Conservation (phyloP, 495 filamentous ascomycete genomes). For the Entonaema liquescens region DNA sequence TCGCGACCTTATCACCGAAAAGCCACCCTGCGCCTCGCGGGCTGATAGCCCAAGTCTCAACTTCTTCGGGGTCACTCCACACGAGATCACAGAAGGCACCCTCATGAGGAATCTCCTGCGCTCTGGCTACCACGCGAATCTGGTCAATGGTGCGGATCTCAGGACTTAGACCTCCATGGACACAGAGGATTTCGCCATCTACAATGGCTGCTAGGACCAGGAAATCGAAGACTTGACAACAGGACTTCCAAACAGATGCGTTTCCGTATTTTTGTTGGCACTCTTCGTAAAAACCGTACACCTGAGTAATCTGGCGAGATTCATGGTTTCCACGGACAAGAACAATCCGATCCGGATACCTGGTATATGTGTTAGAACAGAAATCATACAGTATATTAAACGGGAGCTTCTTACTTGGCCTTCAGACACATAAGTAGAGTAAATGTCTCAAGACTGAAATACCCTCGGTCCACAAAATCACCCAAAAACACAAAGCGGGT, state of each 20-base stretch:
- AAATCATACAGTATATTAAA: not conserved
- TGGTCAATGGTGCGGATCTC: conserved; percentile 97
- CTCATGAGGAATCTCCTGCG: conserved; percentile 98
- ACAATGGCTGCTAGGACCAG: conserved; percentile 95
- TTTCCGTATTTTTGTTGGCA: conserved; percentile 98
- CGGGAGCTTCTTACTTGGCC: conserved; percentile 75
- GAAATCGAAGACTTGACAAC: conserved; percentile 99
- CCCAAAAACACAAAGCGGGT: conserved; percentile 96
- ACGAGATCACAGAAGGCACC: conserved; percentile 98
- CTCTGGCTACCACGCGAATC: conserved; percentile 94
- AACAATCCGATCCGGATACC: conserved; percentile 93
- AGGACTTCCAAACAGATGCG: conserved; percentile 98
- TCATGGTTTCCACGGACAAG: conserved; percentile 98
- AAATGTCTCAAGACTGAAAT: conserved; percentile 97
- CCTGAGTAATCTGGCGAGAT: conserved; percentile 96
- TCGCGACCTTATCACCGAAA: conserved; percentile 95
- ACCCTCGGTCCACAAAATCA: conserved; percentile 96
- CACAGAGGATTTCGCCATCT: conserved; percentile 95
- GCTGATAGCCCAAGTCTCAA: conserved; percentile 97
- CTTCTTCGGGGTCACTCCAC: conserved; percentile 98
- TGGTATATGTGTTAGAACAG: conserved; percentile 52
- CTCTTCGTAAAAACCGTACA: conserved; percentile 99
- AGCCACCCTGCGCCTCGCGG: conserved; percentile 96
- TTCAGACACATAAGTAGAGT: conserved; percentile 95
- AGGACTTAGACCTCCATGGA: conserved; percentile 94